A percentile compares a stretch with the other conserved stretches of the same genome.
Evolutionary conservation across 768 basidiomycete species (phyloP).

Genomic region (Hemileccinum rubropunctum): DNA sequence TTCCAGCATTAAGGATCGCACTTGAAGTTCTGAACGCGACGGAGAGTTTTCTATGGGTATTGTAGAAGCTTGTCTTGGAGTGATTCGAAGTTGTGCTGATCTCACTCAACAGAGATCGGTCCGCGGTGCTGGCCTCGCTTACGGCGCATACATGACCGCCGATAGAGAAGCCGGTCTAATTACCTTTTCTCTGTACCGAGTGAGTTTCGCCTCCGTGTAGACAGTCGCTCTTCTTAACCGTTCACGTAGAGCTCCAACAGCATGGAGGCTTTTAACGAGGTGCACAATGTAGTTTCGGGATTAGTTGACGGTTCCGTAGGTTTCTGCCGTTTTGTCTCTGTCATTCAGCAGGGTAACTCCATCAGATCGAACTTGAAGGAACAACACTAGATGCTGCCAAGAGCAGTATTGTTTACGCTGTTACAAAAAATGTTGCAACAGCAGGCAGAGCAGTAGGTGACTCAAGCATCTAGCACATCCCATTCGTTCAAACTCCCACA

Average conservation of each 20-base stretch:
- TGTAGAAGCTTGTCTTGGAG: constrained; percentile 4
- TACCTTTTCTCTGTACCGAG: constrained; percentile 76
- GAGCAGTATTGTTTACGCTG: constrained; percentile 84
- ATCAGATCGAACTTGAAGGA: constrained; percentile 74
- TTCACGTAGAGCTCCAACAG: constrained; percentile 70
- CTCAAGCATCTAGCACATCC: background rate
- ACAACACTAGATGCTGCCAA: constrained; percentile 88
- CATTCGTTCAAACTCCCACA: constrained; percentile 28
- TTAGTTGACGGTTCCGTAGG: constrained; percentile 81
- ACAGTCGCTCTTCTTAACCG: constrained; percentile 1
- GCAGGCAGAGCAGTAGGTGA: constrained; percentile 77
- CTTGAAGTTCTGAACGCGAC: constrained; percentile 87
- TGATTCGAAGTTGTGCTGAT: constrained; percentile 5
- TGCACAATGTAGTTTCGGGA: constrained; percentile 69
- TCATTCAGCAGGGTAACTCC: background rate
- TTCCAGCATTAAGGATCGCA: constrained; percentile 82
- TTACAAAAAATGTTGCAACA: constrained; percentile 80
- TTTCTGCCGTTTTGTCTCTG: constrained; percentile 1
- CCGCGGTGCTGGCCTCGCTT: constrained; percentile 92
- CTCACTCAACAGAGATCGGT: constrained; percentile 67
- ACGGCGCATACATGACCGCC: constrained; percentile 74
- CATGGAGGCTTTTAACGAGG: constrained; percentile 79
- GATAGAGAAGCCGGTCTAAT: constrained; percentile 80
- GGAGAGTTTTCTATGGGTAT: constrained; percentile 93
- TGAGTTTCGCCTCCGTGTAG: constrained; percentile 33